phyloP scores from a whole-genome alignment of 2,329 filamentous ascomycete species.

The Rosellinia necatrix region DNA sequence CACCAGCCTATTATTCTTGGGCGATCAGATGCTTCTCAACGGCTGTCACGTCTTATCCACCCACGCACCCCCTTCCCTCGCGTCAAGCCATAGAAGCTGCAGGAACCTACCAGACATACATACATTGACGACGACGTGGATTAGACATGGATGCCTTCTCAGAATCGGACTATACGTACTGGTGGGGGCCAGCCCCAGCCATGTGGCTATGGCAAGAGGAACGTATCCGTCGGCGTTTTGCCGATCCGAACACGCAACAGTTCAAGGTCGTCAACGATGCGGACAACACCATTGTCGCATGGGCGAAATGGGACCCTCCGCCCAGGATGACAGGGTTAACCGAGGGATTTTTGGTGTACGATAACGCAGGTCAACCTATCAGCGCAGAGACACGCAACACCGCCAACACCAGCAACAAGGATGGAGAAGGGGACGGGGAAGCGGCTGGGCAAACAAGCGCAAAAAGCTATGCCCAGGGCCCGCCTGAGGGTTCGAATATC shows the following conservation, averaged over 20 bases:
- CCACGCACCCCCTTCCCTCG: neutral
- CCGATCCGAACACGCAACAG: slow-evolving; percentile 33
- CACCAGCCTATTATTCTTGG: neutral
- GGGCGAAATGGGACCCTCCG: slow-evolving; percentile 37
- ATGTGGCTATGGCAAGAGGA: slow-evolving; percentile 36
- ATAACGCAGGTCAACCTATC: slow-evolving; percentile 21
- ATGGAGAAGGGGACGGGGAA: slow-evolving; percentile 5
- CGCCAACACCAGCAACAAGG: neutral
- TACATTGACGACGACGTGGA: neutral
- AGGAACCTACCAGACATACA: neutral
- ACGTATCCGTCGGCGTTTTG: slow-evolving; percentile 35
- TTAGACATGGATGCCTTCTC: slow-evolving; percentile 37
- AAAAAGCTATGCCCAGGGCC: slow-evolving; percentile 5
- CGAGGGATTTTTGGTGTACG: slow-evolving; percentile 32
- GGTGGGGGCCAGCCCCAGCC: slow-evolving; percentile 32
- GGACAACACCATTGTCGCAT: slow-evolving; percentile 31
- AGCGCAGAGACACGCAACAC: neutral
- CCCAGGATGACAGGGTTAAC: slow-evolving; percentile 26
- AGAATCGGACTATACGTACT: slow-evolving; percentile 35
- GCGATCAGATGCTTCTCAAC: neutral
- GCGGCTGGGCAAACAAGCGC: neutral
- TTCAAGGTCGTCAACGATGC: slow-evolving; percentile 37
- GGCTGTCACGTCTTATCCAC: no score
- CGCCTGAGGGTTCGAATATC: slow-evolving; percentile 32
- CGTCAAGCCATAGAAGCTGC: neutral